phyloP scores from a whole-genome alignment of 2,329 filamentous ascomycete genomes.

The Clathrospora elynae region DNA sequence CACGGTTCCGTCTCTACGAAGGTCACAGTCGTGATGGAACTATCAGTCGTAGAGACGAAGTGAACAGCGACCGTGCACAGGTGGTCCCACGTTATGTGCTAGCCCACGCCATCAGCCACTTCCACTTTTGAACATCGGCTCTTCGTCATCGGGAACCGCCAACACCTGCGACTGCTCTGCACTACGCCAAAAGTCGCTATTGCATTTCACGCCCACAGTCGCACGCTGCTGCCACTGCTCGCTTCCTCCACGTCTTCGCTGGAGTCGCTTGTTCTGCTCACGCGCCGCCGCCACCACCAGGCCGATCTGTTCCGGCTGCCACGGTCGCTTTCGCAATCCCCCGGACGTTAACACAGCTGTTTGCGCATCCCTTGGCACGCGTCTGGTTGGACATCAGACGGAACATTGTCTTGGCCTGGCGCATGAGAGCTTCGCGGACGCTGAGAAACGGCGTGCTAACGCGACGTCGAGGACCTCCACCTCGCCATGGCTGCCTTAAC shows the following conservation, averaged over 20 bases:
- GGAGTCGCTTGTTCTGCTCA: not conserved
- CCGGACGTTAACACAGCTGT: constrained; percentile 1
- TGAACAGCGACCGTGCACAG: not conserved
- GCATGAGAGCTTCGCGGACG: constrained; percentile 16
- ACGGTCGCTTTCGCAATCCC: not conserved
- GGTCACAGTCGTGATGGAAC: not conserved
- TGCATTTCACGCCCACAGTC: not conserved
- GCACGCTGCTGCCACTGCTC: constrained; percentile 1
- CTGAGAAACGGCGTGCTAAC: constrained; percentile 17
- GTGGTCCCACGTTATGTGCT: not conserved
- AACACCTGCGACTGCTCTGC: constrained; percentile 3
- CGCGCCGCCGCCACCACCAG: not conserved
- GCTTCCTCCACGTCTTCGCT: not conserved
- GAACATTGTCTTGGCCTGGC: constrained; percentile 20
- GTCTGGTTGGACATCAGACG: constrained; percentile 17
- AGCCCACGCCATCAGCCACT: constrained; percentile 24
- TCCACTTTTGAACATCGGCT: constrained; percentile 11
- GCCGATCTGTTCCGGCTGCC: not conserved
- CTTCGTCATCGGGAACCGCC: constrained; percentile 29
- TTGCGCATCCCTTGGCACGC: constrained; percentile 5
- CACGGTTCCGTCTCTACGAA: not conserved
- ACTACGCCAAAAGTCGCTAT: constrained; percentile 1
- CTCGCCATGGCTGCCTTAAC: constrained; percentile 52
- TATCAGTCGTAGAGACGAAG: no score
- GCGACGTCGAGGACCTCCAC: constrained; percentile 10